Percentiles rank a stretch among this genome's conserved stretches.
Evolutionary conservation across 441 rosid genomes (phyloP).

Genomic region (Erysimum cheiri): DNA sequence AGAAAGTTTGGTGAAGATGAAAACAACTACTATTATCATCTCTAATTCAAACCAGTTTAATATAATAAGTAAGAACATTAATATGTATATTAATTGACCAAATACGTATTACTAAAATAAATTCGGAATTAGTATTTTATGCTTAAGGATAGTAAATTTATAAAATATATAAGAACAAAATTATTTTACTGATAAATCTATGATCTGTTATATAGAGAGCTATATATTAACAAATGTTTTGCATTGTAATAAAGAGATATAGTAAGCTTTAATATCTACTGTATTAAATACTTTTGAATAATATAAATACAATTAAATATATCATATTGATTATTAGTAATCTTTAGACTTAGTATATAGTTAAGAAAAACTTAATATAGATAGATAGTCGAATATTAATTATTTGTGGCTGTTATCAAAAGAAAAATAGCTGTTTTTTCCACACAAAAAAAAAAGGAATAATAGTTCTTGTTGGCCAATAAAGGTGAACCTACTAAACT

Average conservation of each 20-base stretch:
- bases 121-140: no score
- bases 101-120: no score
- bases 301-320: no score
- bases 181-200: no score
- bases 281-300: no score
- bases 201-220: no score
- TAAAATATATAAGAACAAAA: no score
- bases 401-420: neutral
- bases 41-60: constrained; percentile 17
- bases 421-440: no score
- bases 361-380: no score
- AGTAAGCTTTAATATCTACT: neutral
- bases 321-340: no score
- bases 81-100: neutral
- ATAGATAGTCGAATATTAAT: neutral
- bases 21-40: constrained; percentile 13
- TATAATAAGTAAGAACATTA: neutral
- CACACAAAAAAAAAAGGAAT: constrained; percentile 3
- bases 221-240: neutral
- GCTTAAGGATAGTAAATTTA: no score
- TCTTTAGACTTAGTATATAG: no score
- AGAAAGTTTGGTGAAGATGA: constrained; percentile 32
- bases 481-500: constrained; percentile 15
- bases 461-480: neutral
- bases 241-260: neutral